A percentile compares a stretch with the other conserved stretches of the same genome.
Evolutionary conservation across 805 yeast species (phyloP).

Genomic region (Cyberlindnera sargentensis): DNA sequence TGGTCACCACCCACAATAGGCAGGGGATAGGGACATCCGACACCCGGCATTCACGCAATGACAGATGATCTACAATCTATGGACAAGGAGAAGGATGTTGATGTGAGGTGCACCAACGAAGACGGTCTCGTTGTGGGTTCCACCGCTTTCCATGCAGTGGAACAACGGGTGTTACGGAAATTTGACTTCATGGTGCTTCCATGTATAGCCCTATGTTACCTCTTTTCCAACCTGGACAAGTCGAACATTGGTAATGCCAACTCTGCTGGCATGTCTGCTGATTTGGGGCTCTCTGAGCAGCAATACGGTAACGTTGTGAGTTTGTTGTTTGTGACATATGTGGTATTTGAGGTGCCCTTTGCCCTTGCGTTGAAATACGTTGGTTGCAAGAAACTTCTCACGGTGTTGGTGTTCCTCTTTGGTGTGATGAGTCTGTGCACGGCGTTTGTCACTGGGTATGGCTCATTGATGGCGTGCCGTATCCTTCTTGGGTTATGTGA

Average conservation of each 20-base stretch:
- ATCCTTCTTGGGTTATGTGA: constrained; percentile 47
- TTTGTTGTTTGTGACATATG: constrained; percentile 40
- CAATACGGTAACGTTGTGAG: constrained; percentile 40
- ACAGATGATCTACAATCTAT: too few species aligned
- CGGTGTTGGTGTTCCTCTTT: constrained; percentile 28
- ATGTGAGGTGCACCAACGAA: too few species aligned
- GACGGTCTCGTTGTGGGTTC: too few species aligned
- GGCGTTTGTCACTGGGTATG: constrained; percentile 35
- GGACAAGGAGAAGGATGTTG: too few species aligned
- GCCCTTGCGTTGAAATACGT: constrained; percentile 31
- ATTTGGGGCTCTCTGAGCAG: constrained; percentile 29
- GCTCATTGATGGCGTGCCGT: constrained; percentile 38
- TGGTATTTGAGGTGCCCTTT: constrained; percentile 31
- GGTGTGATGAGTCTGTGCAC: constrained; percentile 37
- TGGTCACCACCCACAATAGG: too few species aligned
- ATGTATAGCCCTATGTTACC: constrained; percentile 34
- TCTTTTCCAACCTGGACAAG: constrained; percentile 43
- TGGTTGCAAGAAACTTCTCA: constrained; percentile 29
- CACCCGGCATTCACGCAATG: too few species aligned
- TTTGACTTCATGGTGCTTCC: constrained; percentile 39
- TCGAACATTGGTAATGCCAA: constrained; percentile 56
- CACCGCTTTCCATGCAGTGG: constrained; percentile 18
- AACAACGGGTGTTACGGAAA: constrained; percentile 29
- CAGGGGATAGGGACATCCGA: too few species aligned
- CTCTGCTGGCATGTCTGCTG: constrained; percentile 42